Evolutionary conservation across 75 land plant species (phyloP), one percentile per base, ranked within the genome.

Genomic region (Pinus albicaulis): DNA sequence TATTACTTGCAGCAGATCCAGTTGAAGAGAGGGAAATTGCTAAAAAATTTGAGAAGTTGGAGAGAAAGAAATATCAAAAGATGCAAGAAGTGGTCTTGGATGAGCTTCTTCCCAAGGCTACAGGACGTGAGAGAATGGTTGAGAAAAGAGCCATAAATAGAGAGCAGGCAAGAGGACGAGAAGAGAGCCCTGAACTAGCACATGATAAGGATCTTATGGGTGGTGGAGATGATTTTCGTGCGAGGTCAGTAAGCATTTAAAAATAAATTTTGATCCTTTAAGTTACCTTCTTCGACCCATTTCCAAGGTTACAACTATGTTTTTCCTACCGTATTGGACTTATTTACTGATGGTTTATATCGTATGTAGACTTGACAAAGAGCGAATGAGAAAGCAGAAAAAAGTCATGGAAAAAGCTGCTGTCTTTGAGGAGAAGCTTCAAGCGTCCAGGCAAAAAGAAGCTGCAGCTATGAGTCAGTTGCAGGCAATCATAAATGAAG

Each of bases 61-160:
- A 86, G 66, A 62, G 78, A 68, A 86, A 86, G 74, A 83, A 77
- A 72, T 86, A 80, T 71, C 76, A 62, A 3, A 86, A 84, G 57
- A 82, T 80, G 31, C 86, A 84, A 34, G 87, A 84, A 60, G 78
- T 61, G 24, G 59, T 77, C 22, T 26, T 84, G 63, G 88, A 86
- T 36, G 88, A 86, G 72, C 73, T 86, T 56, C 81, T 86, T 68
- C 88, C 88, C 3, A 84, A 86, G 74, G 82, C 86, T 60, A 83
- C 86, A 10, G 88, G 86, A 41, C 81, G 65, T 23, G 88, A 86
- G 56, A 71, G 82, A 38, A 56, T 86, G 34, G 23, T 86, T 24
- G 86, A 83, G 81, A 86, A 86, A 79, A 83, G 74, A 61, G 75
- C 79, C 53, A 71, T 86, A 24, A 74, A 80, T 25, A 80, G 87